These are phyloP conservation scores for Fusarium sarcochroum DNA, from an alignment of 2,329 filamentous ascomycete genomes.

Conservation along the genomic window DNA sequence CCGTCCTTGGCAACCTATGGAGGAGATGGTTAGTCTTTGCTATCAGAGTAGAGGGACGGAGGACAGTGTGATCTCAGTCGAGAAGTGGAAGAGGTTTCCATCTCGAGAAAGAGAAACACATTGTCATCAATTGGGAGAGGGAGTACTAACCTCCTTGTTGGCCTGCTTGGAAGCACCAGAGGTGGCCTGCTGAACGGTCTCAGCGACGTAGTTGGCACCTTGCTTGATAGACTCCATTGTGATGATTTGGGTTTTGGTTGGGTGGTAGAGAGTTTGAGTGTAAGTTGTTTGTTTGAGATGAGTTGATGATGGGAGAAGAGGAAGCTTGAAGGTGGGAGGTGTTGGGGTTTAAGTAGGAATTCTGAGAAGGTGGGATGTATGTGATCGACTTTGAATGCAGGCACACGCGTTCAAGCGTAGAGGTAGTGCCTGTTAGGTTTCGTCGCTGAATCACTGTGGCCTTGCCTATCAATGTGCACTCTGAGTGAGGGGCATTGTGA, in stretches of 20 bases:
- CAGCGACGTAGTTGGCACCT: slow-evolving; percentile 77
- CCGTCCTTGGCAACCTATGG: slow-evolving; percentile 70
- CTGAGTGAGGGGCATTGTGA: slow-evolving; percentile 7
- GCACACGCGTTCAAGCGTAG: slow-evolving; percentile 7
- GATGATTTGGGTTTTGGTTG: slow-evolving; percentile 46
- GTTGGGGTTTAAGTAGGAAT: slow-evolving; percentile 42
- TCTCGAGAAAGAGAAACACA: no score
- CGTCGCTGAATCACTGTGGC: background rate
- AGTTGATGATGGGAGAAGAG: slow-evolving; percentile 21
- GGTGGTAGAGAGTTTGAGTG: slow-evolving; percentile 15
- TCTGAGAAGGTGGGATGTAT: slow-evolving; percentile 6
- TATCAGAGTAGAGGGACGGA: no score
- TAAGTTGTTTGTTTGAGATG: slow-evolving; percentile 13
- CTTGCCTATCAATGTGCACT: slow-evolving; percentile 19
- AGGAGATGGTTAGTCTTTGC: background rate
- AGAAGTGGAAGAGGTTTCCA: no score
- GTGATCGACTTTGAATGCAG: slow-evolving; percentile 20
- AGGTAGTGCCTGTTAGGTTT: slow-evolving; percentile 23
- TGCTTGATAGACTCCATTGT: slow-evolving; percentile 70
- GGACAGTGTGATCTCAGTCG: no score
- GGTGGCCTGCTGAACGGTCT: slow-evolving; percentile 71
- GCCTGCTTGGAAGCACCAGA: slow-evolving; percentile 74
- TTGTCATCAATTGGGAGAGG: no score
- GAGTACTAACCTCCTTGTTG: slow-evolving; percentile 68
- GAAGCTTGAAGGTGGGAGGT: slow-evolving; percentile 7